Base-by-base conservation (phyloP, 169 alveolate genomes). In the Plasmodium knowlesi region DNA sequence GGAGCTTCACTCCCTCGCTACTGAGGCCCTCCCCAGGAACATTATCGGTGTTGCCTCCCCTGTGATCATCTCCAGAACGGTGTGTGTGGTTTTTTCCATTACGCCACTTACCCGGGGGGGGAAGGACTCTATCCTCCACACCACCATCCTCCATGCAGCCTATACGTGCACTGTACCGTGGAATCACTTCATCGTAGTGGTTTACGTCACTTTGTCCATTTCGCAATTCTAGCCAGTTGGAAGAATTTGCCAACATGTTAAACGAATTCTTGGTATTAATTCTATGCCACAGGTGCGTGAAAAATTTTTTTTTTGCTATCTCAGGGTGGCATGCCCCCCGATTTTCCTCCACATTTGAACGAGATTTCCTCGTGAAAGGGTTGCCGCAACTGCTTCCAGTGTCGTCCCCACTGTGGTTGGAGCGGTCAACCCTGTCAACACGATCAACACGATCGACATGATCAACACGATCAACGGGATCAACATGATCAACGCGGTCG, bases 281-380 rank as follows among this genome's bases (percentile, higher is more conserved):
- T 16, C 28, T 61, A 22, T n/a, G 76, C 19, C 76, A 4, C 5
- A 61, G 37, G 76, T 61, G 76, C 37, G 76, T 6, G 34, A 6
- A n/a, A 61, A 61, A 61, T 0, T 19, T 50, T 8, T 53, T 34
- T 53, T 54, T 54, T 50, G 22, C 22, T 46, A 10, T 12, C 57
- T 46, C 57, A 53, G 89, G 54, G 89, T 41, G 34, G 79, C 54
- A 10, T 32, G 41, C 67, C 41, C 78, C 78, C 78, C 25, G 34
- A 32, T 82, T 50, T 82, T 82, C 80, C 57, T 30, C 89, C 41
- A 14, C 89, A 57, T 82, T 54, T 28, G 39, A 54, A 12, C n/a
- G 28, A 22, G 34, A 9, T 28, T 14, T 16, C 41, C 71, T 28
- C 54, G 25, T 12, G 32, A 78, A 78, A 28, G 28, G 70, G 54